Conservation (phyloP, 768 basidiomycete species). For the Agaricus bisporus region DNA sequence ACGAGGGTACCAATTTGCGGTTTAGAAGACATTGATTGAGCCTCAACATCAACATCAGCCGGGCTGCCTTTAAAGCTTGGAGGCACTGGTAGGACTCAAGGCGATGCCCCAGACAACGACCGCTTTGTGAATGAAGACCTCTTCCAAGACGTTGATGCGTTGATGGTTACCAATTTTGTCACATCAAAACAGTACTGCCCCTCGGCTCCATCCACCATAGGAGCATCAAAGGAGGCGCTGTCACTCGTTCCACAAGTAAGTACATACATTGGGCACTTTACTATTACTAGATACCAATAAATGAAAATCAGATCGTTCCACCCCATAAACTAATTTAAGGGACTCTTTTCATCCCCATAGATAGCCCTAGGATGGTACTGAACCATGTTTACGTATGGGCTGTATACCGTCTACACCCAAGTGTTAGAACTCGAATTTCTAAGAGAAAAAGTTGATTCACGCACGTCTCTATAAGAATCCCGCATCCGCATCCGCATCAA, state of each 20-base stretch:
- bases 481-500: slow-evolving; percentile 53
- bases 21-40: slow-evolving; percentile 25
- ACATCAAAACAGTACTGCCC: too few relatives aligned
- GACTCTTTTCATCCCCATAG: slow-evolving; percentile 4
- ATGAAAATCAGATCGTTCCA: not conserved
- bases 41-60: slow-evolving; percentile 12
- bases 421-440: not conserved
- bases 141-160: too few relatives aligned
- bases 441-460: slow-evolving; percentile 11
- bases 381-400: slow-evolving; percentile 48
- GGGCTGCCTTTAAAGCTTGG: slow-evolving; percentile 4
- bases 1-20: slow-evolving; percentile 75
- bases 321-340: not conserved
- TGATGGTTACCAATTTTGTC: too few relatives aligned
- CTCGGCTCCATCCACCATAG: too few relatives aligned
- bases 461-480: slow-evolving; percentile 50
- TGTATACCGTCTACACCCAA: slow-evolving; percentile 43
- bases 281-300: not conserved
- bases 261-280: not conserved
- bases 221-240: too few relatives aligned
- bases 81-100: not conserved
- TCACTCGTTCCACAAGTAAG: too few relatives aligned
- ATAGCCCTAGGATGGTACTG: slow-evolving; percentile 31
- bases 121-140: too few relatives aligned
- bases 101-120: too few relatives aligned